phyloP scores from a whole-genome alignment of 1,139 yeast species.

The Yamadazyma diospyri region DNA sequence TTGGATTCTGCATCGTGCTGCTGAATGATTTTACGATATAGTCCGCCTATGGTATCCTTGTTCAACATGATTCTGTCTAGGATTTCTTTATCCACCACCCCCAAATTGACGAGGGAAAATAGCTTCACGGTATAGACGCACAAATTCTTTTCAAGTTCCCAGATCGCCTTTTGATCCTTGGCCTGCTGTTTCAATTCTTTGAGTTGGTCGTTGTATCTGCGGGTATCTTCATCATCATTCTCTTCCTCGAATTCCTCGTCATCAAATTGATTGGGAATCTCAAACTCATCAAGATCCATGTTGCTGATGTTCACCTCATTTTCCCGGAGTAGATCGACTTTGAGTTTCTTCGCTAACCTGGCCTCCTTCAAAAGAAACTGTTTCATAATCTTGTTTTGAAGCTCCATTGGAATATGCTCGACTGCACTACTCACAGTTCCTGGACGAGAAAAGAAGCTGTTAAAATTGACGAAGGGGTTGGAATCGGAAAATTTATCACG shows the following conservation, averaged over 20 bases:
- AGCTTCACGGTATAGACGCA: constrained; percentile 51
- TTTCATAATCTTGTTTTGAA: constrained; percentile 25
- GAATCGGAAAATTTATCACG: constrained; percentile 25
- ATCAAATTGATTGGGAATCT: constrained; percentile 26
- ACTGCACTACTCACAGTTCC: constrained; percentile 13
- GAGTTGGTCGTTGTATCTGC: constrained; percentile 5
- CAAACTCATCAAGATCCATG: constrained; percentile 3
- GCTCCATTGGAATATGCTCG: constrained; percentile 18
- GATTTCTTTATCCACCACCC: constrained; percentile 28
- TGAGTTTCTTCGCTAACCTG: constrained; percentile 21
- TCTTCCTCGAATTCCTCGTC: constrained; percentile 16
- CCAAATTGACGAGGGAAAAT: constrained; percentile 39
- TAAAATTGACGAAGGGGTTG: constrained; percentile 27
- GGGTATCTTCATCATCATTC: constrained; percentile 20
- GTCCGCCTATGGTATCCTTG: constrained; percentile 42
- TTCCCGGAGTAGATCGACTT: constrained; percentile 49
- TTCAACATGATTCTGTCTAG: constrained; percentile 47
- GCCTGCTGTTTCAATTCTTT: constrained; percentile 10
- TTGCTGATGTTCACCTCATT: constrained; percentile 49
- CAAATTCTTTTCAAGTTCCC: constrained; percentile 45
- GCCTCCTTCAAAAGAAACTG: constrained; percentile 36
- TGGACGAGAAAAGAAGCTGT: constrained; percentile 20
- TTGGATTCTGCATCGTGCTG: constrained; percentile 12
- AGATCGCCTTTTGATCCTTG: constrained; percentile 16
- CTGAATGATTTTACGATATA: constrained; percentile 23